Base-by-base conservation (phyloP, 2,329 filamentous ascomycete genomes). In the Calycina herbarum region DNA sequence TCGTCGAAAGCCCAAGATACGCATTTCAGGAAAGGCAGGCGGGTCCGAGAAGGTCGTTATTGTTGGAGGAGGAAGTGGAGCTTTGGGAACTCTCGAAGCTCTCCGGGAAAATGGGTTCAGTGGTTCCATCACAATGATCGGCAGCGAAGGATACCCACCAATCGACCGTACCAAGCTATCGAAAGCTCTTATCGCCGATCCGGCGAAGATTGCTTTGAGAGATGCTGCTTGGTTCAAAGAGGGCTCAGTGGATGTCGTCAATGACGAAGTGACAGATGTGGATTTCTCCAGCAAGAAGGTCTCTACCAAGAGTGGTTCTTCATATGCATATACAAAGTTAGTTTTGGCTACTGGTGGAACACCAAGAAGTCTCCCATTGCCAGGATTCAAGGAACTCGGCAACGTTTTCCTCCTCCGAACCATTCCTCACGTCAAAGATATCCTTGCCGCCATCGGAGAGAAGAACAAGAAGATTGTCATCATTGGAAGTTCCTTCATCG, bases 161-260 rank as follows among this genome's bases (percentile, higher is more conserved):
- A 94, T 98, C 73, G 95, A 99, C 80, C 88, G 95, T 24, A 93
- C 95, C 11, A 98, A 98, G 82, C 85, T 99, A 54, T 97, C 94
- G 75, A 99, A 99, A 79, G 93, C 94, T 0, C 83, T 99, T 13
- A 85, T 97, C 68, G 87, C 91, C 6, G 94, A 99, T 75, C 78
- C 87, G 1, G 83, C 85, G 57, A 97, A 96, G 79, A 80, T 97
- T 56, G 87, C 90, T 54, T 90, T 89, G 83, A 86, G 95, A 67
- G 85, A 91, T 62, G 84, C 87, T 69, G 86, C 89, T 40, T 97
- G 91, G 85, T 98, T 92, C 78, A 88, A 88, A 65, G 79, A 79
- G 10, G 86, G 82, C 17, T 82, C 80, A 17, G 81, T 90, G 11
- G 80, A 85, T n/a, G 79, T 86, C 69, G 79, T 89, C 6, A 74